Base-by-base conservation (phyloP, 2,329 filamentous ascomycete species). In the Cercospora brassicicola region DNA sequence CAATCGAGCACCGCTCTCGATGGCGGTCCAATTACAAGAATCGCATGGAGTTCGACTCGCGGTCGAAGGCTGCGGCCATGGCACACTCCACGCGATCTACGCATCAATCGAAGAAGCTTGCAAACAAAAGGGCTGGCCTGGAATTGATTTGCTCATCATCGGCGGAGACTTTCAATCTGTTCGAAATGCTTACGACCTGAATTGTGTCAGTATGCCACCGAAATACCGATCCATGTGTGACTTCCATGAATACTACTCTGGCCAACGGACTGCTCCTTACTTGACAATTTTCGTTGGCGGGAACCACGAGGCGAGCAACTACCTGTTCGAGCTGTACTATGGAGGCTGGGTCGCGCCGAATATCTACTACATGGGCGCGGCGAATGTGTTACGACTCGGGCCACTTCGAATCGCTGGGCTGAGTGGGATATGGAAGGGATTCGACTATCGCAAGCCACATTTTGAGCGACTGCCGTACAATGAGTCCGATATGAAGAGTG, bases 261-360 rank as follows among this genome's bases (percentile, higher is more conserved):
- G 95, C 57, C 79, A 82, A 18, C 87, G 88, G 65, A 86, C 79
- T 53, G 95, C 95, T 0, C 95, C 95, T 0, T 96, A 93, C 77
- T 85, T 96, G 56, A 99, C 95, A 15, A 83, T 98, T 55, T 98
- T 98, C 81, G 89, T 97, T 61, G 94, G 90, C 53, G 95, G 95
- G 2, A 99, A 99, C 77, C 95, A 99, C 76, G 95, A 99, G 82
- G 94, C 95, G 0, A 91, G 91, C 75, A 93, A 91, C 61, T 89
- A 98, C 79, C 83, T 97, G 4, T 95, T 90, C 84, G 95, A 99
- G 81, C 86, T 99, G 0, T 96, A 92, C 82, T 96, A 98, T 77
- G 95, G 95, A 62, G 95, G 95, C 61, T 99, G 95, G 95, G 95
- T 93, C 5, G 94, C 94, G 7, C 93, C 93, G 8, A 96, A 95